phyloP scores from a whole-genome alignment of 768 basidiomycete species.

The Amyloporia xantha region DNA sequence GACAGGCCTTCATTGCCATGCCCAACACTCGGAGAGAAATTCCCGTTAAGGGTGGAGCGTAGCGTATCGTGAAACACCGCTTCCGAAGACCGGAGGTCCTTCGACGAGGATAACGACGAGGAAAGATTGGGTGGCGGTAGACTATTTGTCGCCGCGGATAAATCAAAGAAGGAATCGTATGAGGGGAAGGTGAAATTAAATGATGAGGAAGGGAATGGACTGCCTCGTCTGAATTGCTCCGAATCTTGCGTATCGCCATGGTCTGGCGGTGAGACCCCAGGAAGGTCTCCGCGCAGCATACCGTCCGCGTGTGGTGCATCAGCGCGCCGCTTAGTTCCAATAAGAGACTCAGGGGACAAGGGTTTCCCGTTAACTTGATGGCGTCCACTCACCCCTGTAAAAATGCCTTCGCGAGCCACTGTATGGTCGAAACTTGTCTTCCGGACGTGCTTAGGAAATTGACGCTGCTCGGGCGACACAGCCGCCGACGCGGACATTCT shows the following conservation, averaged over 20 bases:
- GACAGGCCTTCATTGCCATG: constrained; percentile 46
- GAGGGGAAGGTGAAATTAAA: constrained; percentile 73
- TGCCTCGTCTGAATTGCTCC: constrained; percentile 27
- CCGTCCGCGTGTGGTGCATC: constrained; percentile 78
- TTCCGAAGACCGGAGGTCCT: constrained; percentile 10
- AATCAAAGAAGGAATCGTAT: constrained; percentile 51
- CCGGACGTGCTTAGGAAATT: constrained; percentile 79
- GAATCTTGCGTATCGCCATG: constrained; percentile 29
- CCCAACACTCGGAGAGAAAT: constrained; percentile 16
- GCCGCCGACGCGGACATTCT: constrained; percentile 27
- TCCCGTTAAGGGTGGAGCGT: constrained; percentile 15
- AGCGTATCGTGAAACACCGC: constrained; percentile 18
- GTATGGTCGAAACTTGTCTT: constrained; percentile 97
- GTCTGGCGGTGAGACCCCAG: constrained; percentile 30
- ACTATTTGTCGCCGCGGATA: constrained; percentile 16
- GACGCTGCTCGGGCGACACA: constrained; percentile 34
- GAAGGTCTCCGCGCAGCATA: constrained; percentile 70
- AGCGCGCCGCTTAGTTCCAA: constrained; percentile 74
- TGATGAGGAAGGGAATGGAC: constrained; percentile 56
- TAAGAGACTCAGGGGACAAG: constrained; percentile 51
- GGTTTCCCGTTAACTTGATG: constrained; percentile 82
- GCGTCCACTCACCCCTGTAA: constrained; percentile 53
- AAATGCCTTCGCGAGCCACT: constrained; percentile 59
- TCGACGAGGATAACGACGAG: constrained; percentile 12
- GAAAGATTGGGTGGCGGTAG: constrained; percentile 32